These are phyloP conservation scores for Scutellaria minor DNA, from an alignment of 257 asterid genomes.

Conservation along the genomic window DNA sequence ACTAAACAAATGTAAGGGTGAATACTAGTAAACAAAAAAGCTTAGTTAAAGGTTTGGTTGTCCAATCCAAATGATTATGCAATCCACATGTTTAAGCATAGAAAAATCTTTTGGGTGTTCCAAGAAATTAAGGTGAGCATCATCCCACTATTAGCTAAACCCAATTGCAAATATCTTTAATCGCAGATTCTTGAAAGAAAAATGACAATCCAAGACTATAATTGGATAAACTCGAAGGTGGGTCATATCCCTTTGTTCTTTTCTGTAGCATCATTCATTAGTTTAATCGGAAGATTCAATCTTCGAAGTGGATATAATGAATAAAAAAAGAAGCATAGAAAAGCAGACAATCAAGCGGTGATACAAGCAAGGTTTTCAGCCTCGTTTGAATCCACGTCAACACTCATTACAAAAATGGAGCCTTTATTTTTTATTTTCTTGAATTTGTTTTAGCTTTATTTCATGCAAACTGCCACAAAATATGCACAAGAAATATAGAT, in stretches of 20 bases:
- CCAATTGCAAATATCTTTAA: slow-evolving; percentile 22
- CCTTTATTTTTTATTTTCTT: slow-evolving; percentile 28
- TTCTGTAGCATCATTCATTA: slow-evolving; percentile 23
- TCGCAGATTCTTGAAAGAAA: not conserved
- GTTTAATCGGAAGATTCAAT: slow-evolving; percentile 45
- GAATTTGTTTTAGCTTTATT: slow-evolving; percentile 32
- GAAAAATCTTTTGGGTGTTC: slow-evolving; percentile 22
- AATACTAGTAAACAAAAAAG: no score
- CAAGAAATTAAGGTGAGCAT: slow-evolving; percentile 34
- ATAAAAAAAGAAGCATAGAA: slow-evolving; percentile 25
- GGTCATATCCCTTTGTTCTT: slow-evolving; percentile 31
- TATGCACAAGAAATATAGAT: slow-evolving; percentile 27
- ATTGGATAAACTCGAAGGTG: slow-evolving; percentile 46
- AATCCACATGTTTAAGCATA: slow-evolving; percentile 25
- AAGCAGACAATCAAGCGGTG: slow-evolving; percentile 50
- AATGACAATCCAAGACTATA: slow-evolving; percentile 38
- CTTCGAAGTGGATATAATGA: slow-evolving; percentile 45
- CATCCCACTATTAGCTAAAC: slow-evolving; percentile 36
- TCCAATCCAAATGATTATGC: slow-evolving; percentile 27
- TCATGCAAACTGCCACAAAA: slow-evolving; percentile 54
- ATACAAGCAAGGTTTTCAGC: slow-evolving; percentile 58
- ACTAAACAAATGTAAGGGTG: no score
- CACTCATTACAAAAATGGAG: slow-evolving; percentile 47
- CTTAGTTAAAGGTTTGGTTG: not conserved
- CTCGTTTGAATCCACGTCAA: slow-evolving; percentile 80